These are phyloP conservation scores for Sutorius eximius DNA, from an alignment of 1,284 basidiomycete genomes.

Conservation along the genomic window DNA sequence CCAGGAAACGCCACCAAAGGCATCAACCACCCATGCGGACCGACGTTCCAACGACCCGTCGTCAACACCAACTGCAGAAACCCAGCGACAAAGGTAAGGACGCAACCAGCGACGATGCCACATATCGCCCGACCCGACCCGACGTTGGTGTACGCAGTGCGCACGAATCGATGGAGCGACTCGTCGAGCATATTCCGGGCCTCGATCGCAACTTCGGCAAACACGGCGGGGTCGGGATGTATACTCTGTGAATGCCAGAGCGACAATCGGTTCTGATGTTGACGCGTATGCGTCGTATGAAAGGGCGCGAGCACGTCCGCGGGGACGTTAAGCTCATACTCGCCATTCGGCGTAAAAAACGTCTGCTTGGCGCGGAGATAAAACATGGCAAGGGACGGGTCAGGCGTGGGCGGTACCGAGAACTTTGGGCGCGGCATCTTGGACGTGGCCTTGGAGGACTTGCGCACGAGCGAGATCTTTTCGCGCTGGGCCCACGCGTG, in stretches of 20 bases:
- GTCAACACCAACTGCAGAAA: slow-evolving; percentile 30
- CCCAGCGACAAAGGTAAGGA: slow-evolving; percentile 43
- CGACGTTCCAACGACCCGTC: slow-evolving; percentile 37
- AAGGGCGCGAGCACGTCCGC: slow-evolving; percentile 66
- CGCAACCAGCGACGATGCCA: slow-evolving; percentile 59
- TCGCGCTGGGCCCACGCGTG: slow-evolving; percentile 52
- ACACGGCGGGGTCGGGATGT: slow-evolving; percentile 64
- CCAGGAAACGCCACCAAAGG: slow-evolving; percentile 65
- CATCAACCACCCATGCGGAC: slow-evolving; percentile 58
- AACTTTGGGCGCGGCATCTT: slow-evolving; percentile 25
- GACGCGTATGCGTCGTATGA: slow-evolving; percentile 35
- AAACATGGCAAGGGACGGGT: slow-evolving; percentile 67
- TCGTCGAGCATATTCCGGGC: slow-evolving; percentile 58
- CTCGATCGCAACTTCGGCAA: slow-evolving; percentile 57
- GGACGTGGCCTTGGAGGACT: slow-evolving; percentile 24
- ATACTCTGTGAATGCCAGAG: slow-evolving; percentile 33
- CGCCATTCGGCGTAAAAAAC: slow-evolving; percentile 66
- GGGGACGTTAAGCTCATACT: slow-evolving; percentile 69
- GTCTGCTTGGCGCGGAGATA: slow-evolving; percentile 75
- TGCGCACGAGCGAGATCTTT: slow-evolving; percentile 40
- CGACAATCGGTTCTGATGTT: slow-evolving; percentile 18
- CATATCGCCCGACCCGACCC: slow-evolving; percentile 71
- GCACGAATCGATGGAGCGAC: slow-evolving; percentile 65
- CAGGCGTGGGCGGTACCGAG: slow-evolving; percentile 37
- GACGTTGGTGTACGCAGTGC: slow-evolving; percentile 70